Base-by-base conservation (phyloP, 768 basidiomycete genomes). In the Naematelia aurantialba region DNA sequence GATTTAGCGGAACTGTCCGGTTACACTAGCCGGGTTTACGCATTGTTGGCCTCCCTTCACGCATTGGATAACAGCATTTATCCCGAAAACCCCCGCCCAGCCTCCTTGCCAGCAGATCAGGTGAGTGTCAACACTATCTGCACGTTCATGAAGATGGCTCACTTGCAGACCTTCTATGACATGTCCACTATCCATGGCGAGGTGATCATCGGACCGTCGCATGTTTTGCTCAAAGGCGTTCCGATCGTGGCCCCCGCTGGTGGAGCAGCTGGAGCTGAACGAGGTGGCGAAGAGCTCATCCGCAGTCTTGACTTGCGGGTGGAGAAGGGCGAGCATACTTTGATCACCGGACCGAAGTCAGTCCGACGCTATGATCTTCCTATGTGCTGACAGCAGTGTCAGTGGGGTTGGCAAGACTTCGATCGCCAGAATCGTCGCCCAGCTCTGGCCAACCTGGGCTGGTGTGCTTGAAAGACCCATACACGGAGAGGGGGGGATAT, bases 1-100 rank as follows among this genome's bases (percentile, higher is more conserved):
- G 94, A 97, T 68, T 80, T 97, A 4, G 84, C 96, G 22, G 91
- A 94, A 74, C 84, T 97, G n/a, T 91, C 91, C 3, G 94, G 94
- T 10, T 84, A 93, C 57, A 96, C 94, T 1, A 87, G 87, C 26
- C 85, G 94, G 46, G 81, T 98, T 12, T 96, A 93, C 79, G 86
- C 86, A 17, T 84, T 98, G 12, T 79, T 96, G 22, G 89, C 92
- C 5, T 88, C 89, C 1, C 79, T 94, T 3, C 89, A 94, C 78
- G 83, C 85, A 67, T 82, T 93, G 24, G 81, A 79, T 56, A 65
- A 66, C 52, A 65, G 68, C 13, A 58, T 68, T 44, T 80, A 77
- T 52, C 76, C 71, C 0, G 82, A 1, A 77, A 82, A 11, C 78
- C 85, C 53, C 80, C 85, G 74, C 10, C 78, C 75, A 2, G 70